Evolutionary conservation across 225 moss, liverwort and hornwort genomes (phyloP).

Genomic region (Pleurozium schreberi): DNA sequence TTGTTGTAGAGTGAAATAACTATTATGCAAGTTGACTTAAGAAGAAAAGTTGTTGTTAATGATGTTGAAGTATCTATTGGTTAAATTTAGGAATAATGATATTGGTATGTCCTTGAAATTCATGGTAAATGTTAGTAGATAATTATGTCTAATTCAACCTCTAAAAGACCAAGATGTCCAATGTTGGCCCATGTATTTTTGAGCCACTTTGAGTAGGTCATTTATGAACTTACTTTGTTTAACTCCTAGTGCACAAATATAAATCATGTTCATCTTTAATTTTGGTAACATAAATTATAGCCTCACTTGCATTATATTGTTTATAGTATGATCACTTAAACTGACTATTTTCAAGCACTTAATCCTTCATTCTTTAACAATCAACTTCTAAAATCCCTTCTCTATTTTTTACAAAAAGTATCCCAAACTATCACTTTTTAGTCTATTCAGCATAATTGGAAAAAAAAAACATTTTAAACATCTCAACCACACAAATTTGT

Average conservation of each 20-base stretch:
- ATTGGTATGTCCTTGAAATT: not conserved
- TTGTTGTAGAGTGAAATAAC: too few species aligned
- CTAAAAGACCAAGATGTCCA: not conserved
- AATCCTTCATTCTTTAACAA: not conserved
- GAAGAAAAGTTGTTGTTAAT: too few species aligned
- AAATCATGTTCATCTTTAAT: not conserved
- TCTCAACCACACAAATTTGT: not conserved
- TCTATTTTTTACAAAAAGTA: not conserved
- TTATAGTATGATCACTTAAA: not conserved
- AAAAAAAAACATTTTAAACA: not conserved
- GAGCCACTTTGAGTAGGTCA: not conserved
- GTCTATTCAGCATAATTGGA: not conserved
- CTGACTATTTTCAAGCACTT: not conserved
- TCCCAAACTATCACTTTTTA: too few species aligned
- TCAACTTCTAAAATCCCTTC: not conserved
- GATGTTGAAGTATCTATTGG: too few species aligned
- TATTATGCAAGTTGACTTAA: too few species aligned
- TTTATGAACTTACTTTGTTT: not conserved
- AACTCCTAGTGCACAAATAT: not conserved
- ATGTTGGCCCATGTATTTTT: not conserved
- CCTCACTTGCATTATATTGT: not conserved
- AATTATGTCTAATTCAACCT: not conserved
- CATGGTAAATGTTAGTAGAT: not conserved
- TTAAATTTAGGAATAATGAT: not conserved
- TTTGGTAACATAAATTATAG: not conserved